Conservation (phyloP, 257 asterid genomes). For the Orobanche coerulescens region DNA sequence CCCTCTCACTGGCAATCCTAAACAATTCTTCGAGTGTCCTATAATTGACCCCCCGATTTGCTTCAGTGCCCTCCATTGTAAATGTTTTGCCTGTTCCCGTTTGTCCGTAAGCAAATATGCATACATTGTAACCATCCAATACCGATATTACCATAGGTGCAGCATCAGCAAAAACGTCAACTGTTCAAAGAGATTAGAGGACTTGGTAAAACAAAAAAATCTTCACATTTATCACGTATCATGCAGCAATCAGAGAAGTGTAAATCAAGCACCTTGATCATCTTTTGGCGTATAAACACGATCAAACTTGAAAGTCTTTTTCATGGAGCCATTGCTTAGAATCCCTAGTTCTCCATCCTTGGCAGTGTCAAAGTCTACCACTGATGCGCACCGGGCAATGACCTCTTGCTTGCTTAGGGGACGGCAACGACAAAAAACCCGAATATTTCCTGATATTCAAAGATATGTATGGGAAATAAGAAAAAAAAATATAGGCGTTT, state of each 20-base stretch:
- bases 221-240: too few species aligned
- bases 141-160: constrained; percentile 89
- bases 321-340: constrained; percentile 43
- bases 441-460: constrained; percentile 68
- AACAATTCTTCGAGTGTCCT: constrained; percentile 86
- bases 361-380: constrained; percentile 81
- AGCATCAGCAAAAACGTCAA: constrained; percentile 87
- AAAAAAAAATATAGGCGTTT: background rate
- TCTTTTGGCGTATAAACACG: constrained; percentile 86
- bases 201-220: background rate
- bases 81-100: constrained; percentile 98
- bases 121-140: constrained; percentile 94
- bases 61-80: constrained; percentile 95
- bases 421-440: constrained; percentile 97
- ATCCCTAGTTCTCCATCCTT: constrained; percentile 93
- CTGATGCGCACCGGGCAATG: constrained; percentile 51
- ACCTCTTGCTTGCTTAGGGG: constrained; percentile 79
- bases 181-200: constrained; percentile 33
- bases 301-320: constrained; percentile 74
- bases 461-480: constrained; percentile 14
- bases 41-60: constrained; percentile 85
- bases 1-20: constrained; percentile 61
- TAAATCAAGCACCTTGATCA: constrained; percentile 63
- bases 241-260: background rate
- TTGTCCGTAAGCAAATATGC: constrained; percentile 97